Evolutionary conservation across 73 alveolate genomes (phyloP).

Genomic region (Tetrahymena thermophila): DNA sequence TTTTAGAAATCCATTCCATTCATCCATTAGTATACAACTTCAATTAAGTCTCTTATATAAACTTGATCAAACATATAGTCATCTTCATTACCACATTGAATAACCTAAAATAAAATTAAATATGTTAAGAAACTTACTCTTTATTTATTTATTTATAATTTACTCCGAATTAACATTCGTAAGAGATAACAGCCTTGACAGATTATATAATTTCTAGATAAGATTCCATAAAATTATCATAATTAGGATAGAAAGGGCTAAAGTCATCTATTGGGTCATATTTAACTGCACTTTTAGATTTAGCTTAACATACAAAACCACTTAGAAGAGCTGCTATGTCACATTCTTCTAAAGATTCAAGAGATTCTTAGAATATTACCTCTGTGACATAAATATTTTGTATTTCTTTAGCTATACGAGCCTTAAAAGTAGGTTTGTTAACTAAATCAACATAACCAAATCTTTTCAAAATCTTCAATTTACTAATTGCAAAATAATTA

Average conservation of each 20-base stretch:
- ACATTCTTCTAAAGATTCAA: constrained; percentile 8
- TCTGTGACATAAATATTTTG: constrained; percentile 19
- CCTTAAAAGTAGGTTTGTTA: constrained; percentile 13
- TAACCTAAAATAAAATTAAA: neutral
- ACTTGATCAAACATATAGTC: neutral
- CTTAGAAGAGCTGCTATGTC: constrained; percentile 25
- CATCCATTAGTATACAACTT: constrained; percentile 49
- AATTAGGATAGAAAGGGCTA: neutral
- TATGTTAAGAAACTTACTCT: neutral
- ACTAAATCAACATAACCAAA: constrained; percentile 22
- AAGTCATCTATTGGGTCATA: neutral
- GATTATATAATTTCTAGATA: neutral
- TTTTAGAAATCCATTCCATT: constrained; percentile 49
- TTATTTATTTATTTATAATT: neutral
- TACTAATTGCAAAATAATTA: neutral
- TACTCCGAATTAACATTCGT: neutral
- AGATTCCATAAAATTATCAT: neutral
- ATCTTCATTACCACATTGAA: neutral
- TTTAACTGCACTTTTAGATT: neutral
- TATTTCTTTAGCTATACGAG: constrained; percentile 33
- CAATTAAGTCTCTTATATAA: neutral
- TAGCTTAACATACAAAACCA: constrained; percentile 17
- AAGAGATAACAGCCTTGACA: neutral
- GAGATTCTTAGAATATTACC: constrained; percentile 7
- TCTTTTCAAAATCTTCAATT: constrained; percentile 11